Base-by-base conservation (phyloP, 441 rosid species). In the Populus hybrid region DNA sequence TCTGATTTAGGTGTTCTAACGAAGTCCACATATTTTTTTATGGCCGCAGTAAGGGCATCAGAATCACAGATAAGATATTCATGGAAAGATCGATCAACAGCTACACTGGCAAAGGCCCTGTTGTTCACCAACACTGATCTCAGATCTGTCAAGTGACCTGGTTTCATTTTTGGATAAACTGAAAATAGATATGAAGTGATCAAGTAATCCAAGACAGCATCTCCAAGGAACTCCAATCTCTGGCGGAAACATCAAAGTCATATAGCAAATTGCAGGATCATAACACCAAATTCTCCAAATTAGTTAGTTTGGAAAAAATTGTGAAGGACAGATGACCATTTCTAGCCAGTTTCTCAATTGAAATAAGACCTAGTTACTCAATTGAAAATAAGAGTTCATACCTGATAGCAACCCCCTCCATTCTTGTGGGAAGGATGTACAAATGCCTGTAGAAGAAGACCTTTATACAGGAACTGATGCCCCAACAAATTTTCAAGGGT, bases 341-440 rank as follows among this genome's bases (percentile, higher is more conserved):
- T 70, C 38, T 36, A 24, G 71, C 66, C 66, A 72, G 21, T 35
- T 67, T 46, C 28, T 70, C 11, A 30, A 77, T 67, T 54, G 64
- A 75, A 72, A 82, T 34, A 67, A 34, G 35, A 78, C 57, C 57
- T 12, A 14, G 57, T 46, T 46, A 14, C 57, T 12, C 57, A 46
- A 46, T 46, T 46, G 57, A 46, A 46, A 46, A 46, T 46, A 46
- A 46, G 20, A 67, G 20, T 28, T 71, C 69, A 73, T 80, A 90
- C 99, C 95, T 96, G 99, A 84, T 94, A 95, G 90, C 99, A 95
- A 81, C 99, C 99, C 81, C 97, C 97, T 69, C 94, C 99, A 80
- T 85, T 93, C 85, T 76, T 85, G 88, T 84, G 88, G 85, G 89
- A 92, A 78, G 99, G 98, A 88, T 95, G 99, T 63, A 95, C 87